A percentile compares a stretch with the other conserved stretches of the same genome.
These are phyloP conservation scores for Fomitopsis palustris DNA, from an alignment of 1,284 basidiomycete species.

Conservation along the genomic window DNA sequence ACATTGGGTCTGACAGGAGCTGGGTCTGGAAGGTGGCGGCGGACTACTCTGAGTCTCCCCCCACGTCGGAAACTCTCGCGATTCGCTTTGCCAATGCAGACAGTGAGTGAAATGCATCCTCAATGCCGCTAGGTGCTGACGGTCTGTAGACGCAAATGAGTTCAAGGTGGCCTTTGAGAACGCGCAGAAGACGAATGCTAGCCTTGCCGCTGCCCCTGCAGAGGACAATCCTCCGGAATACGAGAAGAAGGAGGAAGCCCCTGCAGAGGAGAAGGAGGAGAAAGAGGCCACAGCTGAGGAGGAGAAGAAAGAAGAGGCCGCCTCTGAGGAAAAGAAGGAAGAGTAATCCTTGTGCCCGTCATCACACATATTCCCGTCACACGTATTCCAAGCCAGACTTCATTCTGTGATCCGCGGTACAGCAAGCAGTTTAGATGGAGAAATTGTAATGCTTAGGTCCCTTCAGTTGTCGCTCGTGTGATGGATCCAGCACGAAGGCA, in stretches of 20 bases:
- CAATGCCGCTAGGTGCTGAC: conserved; percentile 7
- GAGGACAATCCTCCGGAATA: conserved; percentile 26
- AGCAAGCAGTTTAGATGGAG: conserved; percentile 3
- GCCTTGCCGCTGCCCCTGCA: conserved; percentile 29
- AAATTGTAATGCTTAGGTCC: background rate
- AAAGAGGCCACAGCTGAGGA: conserved; percentile 17
- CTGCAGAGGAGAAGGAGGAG: conserved; percentile 12
- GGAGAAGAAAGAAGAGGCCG: conserved; percentile 19
- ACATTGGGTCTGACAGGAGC: conserved; percentile 98
- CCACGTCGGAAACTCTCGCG: conserved; percentile 92
- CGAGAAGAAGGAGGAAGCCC: conserved; percentile 14
- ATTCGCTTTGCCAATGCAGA: conserved; percentile 98
- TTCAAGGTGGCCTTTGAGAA: conserved; percentile 90
- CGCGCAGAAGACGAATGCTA: conserved; percentile 72
- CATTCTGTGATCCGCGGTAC: conserved; percentile 1
- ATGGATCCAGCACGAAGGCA: background rate
- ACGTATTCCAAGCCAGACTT: background rate
- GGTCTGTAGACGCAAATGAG: conserved; percentile 68
- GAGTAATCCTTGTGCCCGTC: conserved; percentile 22
- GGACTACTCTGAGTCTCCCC: conserved; percentile 89
- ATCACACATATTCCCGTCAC: conserved; percentile 1
- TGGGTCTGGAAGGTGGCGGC: conserved; percentile 99
- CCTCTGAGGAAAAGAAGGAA: conserved; percentile 24
- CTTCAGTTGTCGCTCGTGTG: background rate
- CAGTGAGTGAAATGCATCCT: conserved; percentile 56